phyloP scores from a whole-genome alignment of 768 basidiomycete species.

The Rhizopogon salebrosus region DNA sequence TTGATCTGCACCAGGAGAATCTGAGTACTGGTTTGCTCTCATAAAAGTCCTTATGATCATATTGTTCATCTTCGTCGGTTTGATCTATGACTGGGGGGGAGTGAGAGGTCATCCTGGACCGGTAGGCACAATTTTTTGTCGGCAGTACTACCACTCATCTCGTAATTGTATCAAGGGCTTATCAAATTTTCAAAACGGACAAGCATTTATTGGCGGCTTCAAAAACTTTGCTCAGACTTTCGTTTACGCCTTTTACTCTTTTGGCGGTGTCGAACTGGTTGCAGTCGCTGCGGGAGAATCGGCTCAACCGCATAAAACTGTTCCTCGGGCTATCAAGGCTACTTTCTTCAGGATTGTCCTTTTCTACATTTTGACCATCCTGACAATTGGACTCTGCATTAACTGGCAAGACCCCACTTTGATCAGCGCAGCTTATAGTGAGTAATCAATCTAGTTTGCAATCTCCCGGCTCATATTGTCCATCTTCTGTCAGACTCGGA shows the following conservation, averaged over 20 bases:
- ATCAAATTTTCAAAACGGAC: slow-evolving; percentile 42
- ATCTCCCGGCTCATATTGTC: not conserved
- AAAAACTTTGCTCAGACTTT: slow-evolving; percentile 51
- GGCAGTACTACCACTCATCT: not conserved
- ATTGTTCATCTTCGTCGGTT: slow-evolving; percentile 56
- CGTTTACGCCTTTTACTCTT: slow-evolving; percentile 68
- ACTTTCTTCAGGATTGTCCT: slow-evolving; percentile 63
- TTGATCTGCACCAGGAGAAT: slow-evolving; percentile 38
- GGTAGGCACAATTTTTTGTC: slow-evolving; percentile 26
- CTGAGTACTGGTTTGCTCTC: slow-evolving; percentile 59
- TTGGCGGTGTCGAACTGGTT: slow-evolving; percentile 65
- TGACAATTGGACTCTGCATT: slow-evolving; percentile 63
- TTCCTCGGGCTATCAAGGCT: slow-evolving; percentile 61
- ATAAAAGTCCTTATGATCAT: slow-evolving; percentile 61
- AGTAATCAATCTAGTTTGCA: slow-evolving; percentile 4
- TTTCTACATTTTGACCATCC: slow-evolving; percentile 59
- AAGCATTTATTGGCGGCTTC: slow-evolving; percentile 53
- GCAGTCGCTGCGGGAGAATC: slow-evolving; percentile 72
- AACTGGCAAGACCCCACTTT: slow-evolving; percentile 53
- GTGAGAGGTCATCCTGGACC: slow-evolving; percentile 54
- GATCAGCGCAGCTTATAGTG: slow-evolving; percentile 40
- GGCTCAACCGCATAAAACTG: slow-evolving; percentile 53
- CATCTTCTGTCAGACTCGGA: slow-evolving; percentile 31
- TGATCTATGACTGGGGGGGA: slow-evolving; percentile 61
- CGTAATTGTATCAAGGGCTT: slow-evolving; percentile 34